Evolutionary conservation across 2,329 filamentous ascomycete species (phyloP), one percentile per base, ranked within the genome.

Genomic region (Trichophyton schoenleinii): DNA sequence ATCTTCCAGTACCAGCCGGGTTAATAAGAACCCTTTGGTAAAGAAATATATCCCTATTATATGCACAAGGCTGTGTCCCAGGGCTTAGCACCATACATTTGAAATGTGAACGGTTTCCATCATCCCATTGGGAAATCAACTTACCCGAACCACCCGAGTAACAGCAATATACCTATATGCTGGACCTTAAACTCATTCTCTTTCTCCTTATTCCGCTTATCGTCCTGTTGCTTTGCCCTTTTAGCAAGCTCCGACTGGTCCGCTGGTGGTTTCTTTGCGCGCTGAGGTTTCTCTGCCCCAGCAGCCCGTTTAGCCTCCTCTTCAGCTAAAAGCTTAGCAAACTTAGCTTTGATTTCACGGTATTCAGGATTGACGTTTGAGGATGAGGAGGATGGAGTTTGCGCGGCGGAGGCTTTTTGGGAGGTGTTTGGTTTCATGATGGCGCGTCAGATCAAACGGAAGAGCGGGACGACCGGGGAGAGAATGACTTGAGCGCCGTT

Each of bases 1-100:
- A 68, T 90, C 83, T 64, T 90, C 86, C 62, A 94, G 80, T 59
- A 92, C 87, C 64, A 90, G 77, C 62, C 94, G 84, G 61, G 92
- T 96, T 66, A 99, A 83, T 64, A 99, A 83, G 74, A 99, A 99
- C 42, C 94, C 94, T 72, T 87, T 91, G 28, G 90, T 95, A 76
- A 99, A 99, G 71, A 96, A 87, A 71, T 88, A 89, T 68, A 97
- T 87, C 63, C 91, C 92, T 41, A 87, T 78, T 53, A 83, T 79
- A 72, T 99, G 94, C 46, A 96, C 81, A 66, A 81, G 69, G 65
- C 84, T 86, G 67, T 49, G 34, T 7, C 28, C 49, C 18, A 20
- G 28, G 9, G 15, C 28, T 55, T 55, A 55, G 49, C 28, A 36
- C 20, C 49, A 34, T 34, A 11, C 3, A 31, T 7, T 31, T 7